Evolutionary conservation across 2,329 filamentous ascomycete species (phyloP).

Genomic region (Xylaria sp.): DNA sequence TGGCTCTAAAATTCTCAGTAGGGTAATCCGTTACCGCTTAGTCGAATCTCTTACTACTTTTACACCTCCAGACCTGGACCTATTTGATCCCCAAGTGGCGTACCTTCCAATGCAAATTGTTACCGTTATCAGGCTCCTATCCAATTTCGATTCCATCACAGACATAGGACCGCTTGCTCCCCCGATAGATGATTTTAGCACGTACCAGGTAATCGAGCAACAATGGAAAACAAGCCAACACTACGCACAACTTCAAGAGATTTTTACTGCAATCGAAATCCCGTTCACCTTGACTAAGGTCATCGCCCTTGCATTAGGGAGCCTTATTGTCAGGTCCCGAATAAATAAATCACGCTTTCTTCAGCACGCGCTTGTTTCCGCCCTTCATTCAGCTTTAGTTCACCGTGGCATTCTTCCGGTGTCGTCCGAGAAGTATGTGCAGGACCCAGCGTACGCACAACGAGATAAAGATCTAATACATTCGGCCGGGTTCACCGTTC

Average conservation of each 20-base stretch:
- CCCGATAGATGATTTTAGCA: not conserved
- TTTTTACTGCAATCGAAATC: not conserved
- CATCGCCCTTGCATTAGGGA: not conserved
- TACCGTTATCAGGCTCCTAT: not conserved
- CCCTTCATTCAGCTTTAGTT: not conserved
- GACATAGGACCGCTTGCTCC: not conserved
- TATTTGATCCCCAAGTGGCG: not conserved
- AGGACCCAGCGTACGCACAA: not conserved
- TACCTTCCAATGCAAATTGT: slow-evolving; percentile 3
- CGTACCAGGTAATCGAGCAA: not conserved
- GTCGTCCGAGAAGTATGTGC: not conserved
- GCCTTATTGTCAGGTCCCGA: not conserved
- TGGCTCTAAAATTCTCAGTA: too few species aligned
- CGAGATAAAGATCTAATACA: not conserved
- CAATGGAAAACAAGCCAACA: not conserved
- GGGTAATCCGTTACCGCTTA: not conserved
- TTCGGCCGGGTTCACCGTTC: not conserved
- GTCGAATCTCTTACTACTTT: not conserved
- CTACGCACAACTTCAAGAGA: not conserved
- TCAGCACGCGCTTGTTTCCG: not conserved
- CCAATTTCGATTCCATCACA: too few species aligned
- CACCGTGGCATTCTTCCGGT: not conserved
- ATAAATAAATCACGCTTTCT: not conserved
- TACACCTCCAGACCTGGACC: not conserved
- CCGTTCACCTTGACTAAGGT: not conserved